Evolutionary conservation across 2,329 filamentous ascomycete species (phyloP).

Genomic region (Neoscytalidium dimidiatum): DNA sequence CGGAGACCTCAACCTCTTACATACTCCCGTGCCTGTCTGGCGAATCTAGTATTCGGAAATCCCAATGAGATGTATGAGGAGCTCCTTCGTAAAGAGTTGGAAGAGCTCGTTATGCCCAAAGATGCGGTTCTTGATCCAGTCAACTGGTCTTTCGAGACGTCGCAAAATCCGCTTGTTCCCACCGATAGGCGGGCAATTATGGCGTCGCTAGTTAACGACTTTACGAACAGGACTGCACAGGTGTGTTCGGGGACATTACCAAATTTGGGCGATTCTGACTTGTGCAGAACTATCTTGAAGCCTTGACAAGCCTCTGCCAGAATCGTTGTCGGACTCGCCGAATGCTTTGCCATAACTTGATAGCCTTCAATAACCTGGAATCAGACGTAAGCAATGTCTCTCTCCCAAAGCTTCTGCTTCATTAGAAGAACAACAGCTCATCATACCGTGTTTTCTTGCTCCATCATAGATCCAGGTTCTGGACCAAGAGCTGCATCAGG

Average conservation of each 20-base stretch:
- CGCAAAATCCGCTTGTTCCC: conserved; percentile 47
- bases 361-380: conserved; percentile 83
- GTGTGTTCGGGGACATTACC: conserved; percentile 28
- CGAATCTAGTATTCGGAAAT: conserved; percentile 73
- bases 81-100: conserved; percentile 81
- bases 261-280: conserved; percentile 41
- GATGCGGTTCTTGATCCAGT: conserved; percentile 69
- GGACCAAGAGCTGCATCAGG: conserved; percentile 66
- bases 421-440: background rate
- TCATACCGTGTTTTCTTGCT: background rate
- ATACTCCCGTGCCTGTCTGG: conserved; percentile 78
- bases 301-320: conserved; percentile 82
- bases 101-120: conserved; percentile 71
- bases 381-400: conserved; percentile 59
- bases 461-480: conserved; percentile 61
- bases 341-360: conserved; percentile 80
- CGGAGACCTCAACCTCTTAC: conserved; percentile 80
- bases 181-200: conserved; percentile 74
- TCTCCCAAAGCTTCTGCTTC: too few relatives aligned
- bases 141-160: conserved; percentile 73
- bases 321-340: conserved; percentile 89
- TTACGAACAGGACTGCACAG: conserved; percentile 56
- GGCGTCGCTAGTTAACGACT: conserved; percentile 71
- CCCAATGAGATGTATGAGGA: conserved; percentile 65
- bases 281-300: conserved; percentile 73